Conservation (phyloP, 2,329 filamentous ascomycete species). For the Neonectria faginata region DNA sequence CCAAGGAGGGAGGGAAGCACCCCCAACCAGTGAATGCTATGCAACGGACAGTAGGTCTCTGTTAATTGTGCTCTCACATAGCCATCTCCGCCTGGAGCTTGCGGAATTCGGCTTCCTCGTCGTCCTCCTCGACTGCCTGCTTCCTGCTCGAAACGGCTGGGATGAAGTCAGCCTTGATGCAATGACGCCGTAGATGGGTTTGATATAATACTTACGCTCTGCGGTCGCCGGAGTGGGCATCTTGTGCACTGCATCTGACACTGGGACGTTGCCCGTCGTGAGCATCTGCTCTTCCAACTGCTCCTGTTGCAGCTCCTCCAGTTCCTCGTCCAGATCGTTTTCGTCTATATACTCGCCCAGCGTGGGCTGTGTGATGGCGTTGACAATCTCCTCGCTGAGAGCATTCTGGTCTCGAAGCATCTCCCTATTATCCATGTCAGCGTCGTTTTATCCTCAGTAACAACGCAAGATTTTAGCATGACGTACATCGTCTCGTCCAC, state of each 20-base stretch:
- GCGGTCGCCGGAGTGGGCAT: slow-evolving; percentile 80
- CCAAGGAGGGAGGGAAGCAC: slow-evolving; percentile 20
- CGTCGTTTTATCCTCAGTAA: slow-evolving; percentile 11
- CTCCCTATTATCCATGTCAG: slow-evolving; percentile 73
- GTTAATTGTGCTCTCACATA: slow-evolving; percentile 68
- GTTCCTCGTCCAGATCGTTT: slow-evolving; percentile 83
- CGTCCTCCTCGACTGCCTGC: slow-evolving; percentile 78
- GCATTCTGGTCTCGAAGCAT: slow-evolving; percentile 90
- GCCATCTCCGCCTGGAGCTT: slow-evolving; percentile 98
- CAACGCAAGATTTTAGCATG: neutral
- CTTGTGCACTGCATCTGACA: slow-evolving; percentile 80
- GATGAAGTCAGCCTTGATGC: slow-evolving; percentile 29
- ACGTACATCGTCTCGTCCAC: slow-evolving; percentile 95
- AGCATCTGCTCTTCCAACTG: slow-evolving; percentile 94
- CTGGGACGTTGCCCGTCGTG: slow-evolving; percentile 85
- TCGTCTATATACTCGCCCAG: slow-evolving; percentile 83
- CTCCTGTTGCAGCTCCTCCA: slow-evolving; percentile 91
- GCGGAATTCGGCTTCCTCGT: slow-evolving; percentile 94
- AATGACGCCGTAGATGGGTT: neutral
- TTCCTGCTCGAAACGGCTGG: slow-evolving; percentile 51
- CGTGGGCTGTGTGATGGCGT: slow-evolving; percentile 80
- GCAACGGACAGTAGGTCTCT: slow-evolving; percentile 36
- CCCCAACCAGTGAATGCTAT: slow-evolving; percentile 39
- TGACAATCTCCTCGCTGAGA: slow-evolving; percentile 92
- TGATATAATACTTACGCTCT: slow-evolving; percentile 73